Percentiles rank a stretch among this genome's conserved stretches.
Evolutionary conservation across 1,284 basidiomycete genomes (phyloP).

Genomic region (Ganoderma boninense): DNA sequence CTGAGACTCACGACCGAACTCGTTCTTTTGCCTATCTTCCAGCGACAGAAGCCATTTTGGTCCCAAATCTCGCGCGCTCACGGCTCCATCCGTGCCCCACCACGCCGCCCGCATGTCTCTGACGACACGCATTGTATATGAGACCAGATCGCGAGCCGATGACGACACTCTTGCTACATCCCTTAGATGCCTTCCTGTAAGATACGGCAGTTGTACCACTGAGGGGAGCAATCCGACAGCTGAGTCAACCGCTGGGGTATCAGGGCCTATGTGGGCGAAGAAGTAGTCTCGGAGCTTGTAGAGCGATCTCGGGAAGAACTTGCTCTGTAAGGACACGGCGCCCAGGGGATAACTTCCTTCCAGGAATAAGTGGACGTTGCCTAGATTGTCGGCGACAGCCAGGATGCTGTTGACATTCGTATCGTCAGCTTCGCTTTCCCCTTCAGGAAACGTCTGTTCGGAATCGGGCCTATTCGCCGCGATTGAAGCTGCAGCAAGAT

Average conservation of each 20-base stretch:
- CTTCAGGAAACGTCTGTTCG: conserved; percentile 46
- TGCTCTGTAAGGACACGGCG: conserved; percentile 51
- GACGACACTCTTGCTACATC: conserved; percentile 77
- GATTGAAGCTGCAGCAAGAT: conserved; percentile 68
- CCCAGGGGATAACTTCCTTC: conserved; percentile 87
- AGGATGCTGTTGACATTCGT: conserved; percentile 71
- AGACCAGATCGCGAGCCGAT: conserved; percentile 72
- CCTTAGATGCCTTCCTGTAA: conserved; percentile 61
- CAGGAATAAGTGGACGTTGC: conserved; percentile 69
- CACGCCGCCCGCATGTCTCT: conserved; percentile 76
- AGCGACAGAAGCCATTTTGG: conserved; percentile 74
- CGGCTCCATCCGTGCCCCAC: conserved; percentile 71
- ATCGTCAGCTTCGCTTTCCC: conserved; percentile 58
- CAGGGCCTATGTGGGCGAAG: conserved; percentile 53
- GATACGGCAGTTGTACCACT: conserved; percentile 62
- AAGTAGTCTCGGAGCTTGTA: conserved; percentile 56
- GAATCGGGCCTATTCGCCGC: conserved; percentile 45
- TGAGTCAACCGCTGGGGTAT: conserved; percentile 15
- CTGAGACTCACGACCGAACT: conserved; percentile 65
- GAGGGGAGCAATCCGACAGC: conserved; percentile 52
- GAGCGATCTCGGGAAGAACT: conserved; percentile 52
- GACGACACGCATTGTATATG: conserved; percentile 73
- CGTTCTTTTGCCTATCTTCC: conserved; percentile 66
- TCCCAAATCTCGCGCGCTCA: conserved; percentile 76
- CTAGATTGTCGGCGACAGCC: conserved; percentile 62